phyloP scores from a whole-genome alignment of 2,329 filamentous ascomycete genomes.

The Cladosporium sphaerospermum region DNA sequence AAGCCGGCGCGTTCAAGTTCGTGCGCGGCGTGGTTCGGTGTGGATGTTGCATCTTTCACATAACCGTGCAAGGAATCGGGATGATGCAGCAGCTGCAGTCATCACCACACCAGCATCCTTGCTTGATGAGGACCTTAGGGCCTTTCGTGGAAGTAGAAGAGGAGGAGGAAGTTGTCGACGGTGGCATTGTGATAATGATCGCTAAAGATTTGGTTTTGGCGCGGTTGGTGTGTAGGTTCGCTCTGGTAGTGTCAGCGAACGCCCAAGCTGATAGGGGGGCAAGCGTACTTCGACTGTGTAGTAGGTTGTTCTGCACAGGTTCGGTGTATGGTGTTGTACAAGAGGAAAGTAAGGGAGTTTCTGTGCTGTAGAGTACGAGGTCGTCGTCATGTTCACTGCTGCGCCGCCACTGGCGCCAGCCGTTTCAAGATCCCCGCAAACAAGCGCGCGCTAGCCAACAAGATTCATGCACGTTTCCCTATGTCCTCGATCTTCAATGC shows the following conservation, averaged over 20 bases:
- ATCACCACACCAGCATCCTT: constrained; percentile 31
- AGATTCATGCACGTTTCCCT: neutral
- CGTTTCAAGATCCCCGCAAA: neutral
- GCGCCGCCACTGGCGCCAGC: neutral
- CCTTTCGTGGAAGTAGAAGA: constrained; percentile 16
- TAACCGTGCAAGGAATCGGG: constrained; percentile 19
- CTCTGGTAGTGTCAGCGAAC: no score
- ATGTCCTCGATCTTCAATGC: neutral
- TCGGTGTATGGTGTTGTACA: no score
- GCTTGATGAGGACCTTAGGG: constrained; percentile 23
- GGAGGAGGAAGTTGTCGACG: constrained; percentile 21
- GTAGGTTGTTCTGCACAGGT: no score
- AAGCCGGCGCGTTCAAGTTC: no score
- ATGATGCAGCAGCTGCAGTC: constrained; percentile 25
- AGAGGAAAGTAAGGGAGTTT: no score
- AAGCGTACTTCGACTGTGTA: no score
- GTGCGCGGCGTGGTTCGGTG: no score
- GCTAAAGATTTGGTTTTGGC: neutral
- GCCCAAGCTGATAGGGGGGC: no score
- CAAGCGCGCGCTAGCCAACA: neutral
- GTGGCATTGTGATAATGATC: constrained; percentile 20
- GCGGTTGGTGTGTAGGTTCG: no score
- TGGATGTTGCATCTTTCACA: constrained; percentile 12
- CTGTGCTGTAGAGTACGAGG: neutral
- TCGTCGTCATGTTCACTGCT: neutral